A percentile compares a stretch with the other conserved stretches of the same genome.
These are phyloP conservation scores for Cordyceps tenuipes DNA, from an alignment of 2,329 filamentous ascomycete genomes.

Conservation along the genomic window DNA sequence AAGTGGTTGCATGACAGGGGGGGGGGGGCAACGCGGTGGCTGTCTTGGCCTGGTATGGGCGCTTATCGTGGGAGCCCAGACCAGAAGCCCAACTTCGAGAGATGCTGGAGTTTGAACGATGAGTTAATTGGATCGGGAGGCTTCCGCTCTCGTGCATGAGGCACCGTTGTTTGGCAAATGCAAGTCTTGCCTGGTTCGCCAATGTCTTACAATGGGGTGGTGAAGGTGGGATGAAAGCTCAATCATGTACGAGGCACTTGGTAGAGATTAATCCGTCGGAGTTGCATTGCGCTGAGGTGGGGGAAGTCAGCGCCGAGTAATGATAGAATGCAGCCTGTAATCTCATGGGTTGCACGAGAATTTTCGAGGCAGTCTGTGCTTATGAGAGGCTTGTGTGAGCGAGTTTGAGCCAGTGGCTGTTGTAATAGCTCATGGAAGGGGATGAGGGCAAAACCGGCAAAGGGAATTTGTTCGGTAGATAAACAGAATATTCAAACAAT, in stretches of 20 bases:
- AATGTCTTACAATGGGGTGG: neutral
- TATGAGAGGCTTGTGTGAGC: neutral
- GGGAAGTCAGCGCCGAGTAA: constrained; percentile 3
- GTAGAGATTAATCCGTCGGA: neutral
- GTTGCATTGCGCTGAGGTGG: neutral
- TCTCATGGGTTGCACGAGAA: neutral
- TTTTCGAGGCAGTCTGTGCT: neutral
- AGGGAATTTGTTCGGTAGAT: too few species aligned
- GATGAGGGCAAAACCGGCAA: neutral
- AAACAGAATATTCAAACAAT: neutral
- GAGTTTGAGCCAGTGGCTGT: neutral
- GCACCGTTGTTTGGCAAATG: neutral
- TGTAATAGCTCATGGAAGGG: constrained; percentile 9
- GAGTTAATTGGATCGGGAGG: neutral
- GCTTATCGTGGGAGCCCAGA: constrained; percentile 7
- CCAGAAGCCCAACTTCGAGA: neutral
- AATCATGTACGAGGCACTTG: neutral
- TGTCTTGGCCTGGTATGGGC: neutral
- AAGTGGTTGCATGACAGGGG: neutral
- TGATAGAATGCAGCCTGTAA: neutral
- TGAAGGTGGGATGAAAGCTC: constrained; percentile 4
- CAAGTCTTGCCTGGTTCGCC: neutral
- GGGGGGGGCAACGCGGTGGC: neutral
- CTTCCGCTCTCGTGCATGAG: constrained; percentile 4
- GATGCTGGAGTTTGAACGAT: neutral